Percentiles rank a stretch among this genome's conserved stretches.
These are phyloP conservation scores for Candida germanica DNA, from an alignment of 805 yeast species.

Conservation along the genomic window DNA sequence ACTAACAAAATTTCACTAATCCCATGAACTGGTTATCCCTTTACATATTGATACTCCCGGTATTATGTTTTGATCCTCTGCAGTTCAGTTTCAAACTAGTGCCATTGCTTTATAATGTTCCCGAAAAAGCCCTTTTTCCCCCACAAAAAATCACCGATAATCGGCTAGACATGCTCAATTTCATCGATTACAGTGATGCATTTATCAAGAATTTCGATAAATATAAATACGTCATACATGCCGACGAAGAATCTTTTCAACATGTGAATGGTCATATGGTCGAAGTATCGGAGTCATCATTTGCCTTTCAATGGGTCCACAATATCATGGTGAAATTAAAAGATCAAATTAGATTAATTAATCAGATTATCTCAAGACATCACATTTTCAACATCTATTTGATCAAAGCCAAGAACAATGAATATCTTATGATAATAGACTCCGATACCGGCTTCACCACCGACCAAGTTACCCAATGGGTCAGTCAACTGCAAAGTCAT, in stretches of 20 bases:
- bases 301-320: conserved; percentile 1
- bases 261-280: conserved; percentile 3
- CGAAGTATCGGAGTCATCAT: neutral
- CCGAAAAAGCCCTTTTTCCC: conserved; percentile 1
- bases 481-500: conserved; percentile 6
- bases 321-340: neutral
- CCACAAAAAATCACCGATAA: neutral
- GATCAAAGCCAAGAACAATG: conserved; percentile 1
- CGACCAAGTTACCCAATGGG: conserved; percentile 8
- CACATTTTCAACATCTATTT: conserved; percentile 3
- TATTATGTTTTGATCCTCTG: conserved; percentile 6
- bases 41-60: no score
- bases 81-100: conserved; percentile 3
- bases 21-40: no score
- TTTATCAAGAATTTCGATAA: conserved; percentile 9
- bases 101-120: conserved; percentile 9
- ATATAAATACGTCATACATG: conserved; percentile 8
- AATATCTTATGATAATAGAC: conserved; percentile 9
- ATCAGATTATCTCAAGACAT: conserved; percentile 5
- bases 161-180: conserved; percentile 4
- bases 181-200: conserved; percentile 5
- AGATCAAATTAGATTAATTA: conserved; percentile 1
- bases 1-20: no score
- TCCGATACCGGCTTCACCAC: neutral
- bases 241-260: conserved; percentile 4